Percentiles rank a stretch among this genome's conserved stretches.
Conservation (phyloP, 2,329 filamentous ascomycete genomes). For the Elsinoe ampelina region DNA sequence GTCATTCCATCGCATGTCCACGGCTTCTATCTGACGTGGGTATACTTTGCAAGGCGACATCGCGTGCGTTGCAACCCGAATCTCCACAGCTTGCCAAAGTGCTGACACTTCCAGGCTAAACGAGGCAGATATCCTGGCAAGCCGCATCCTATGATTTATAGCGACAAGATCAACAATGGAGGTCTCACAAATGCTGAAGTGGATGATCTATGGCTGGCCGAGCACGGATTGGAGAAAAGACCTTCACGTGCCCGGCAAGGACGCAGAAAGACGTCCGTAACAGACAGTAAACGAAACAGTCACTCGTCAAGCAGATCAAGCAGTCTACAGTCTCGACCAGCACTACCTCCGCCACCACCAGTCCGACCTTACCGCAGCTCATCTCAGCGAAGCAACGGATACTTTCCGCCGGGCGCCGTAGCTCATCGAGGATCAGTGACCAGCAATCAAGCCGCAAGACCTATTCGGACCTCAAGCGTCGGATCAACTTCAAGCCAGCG, state of each 20-base stretch:
- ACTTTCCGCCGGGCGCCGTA: neutral
- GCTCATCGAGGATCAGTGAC: neutral
- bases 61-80: constrained; percentile 20
- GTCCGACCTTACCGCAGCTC: neutral
- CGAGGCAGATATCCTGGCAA: constrained; percentile 31
- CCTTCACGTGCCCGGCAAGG: neutral
- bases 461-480: neutral
- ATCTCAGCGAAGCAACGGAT: neutral
- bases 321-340: neutral
- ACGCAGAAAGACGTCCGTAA: neutral
- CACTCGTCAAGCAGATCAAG: neutral
- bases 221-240: constrained; percentile 11
- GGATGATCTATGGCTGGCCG: constrained; percentile 23
- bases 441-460: neutral
- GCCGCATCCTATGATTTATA: constrained; percentile 28
- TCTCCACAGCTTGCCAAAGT: neutral
- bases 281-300: neutral
- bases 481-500: neutral
- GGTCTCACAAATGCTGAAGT: constrained; percentile 27
- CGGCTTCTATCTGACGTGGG: constrained; percentile 33
- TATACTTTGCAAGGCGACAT: constrained; percentile 31
- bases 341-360: constrained; percentile 1
- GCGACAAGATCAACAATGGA: constrained; percentile 30
- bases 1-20: constrained; percentile 34
- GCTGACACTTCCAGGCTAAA: constrained; percentile 22